Percentiles rank a stretch among this genome's conserved stretches.
phyloP scores from a whole-genome alignment of 768 basidiomycete genomes.

The Mycena latifolia region DNA sequence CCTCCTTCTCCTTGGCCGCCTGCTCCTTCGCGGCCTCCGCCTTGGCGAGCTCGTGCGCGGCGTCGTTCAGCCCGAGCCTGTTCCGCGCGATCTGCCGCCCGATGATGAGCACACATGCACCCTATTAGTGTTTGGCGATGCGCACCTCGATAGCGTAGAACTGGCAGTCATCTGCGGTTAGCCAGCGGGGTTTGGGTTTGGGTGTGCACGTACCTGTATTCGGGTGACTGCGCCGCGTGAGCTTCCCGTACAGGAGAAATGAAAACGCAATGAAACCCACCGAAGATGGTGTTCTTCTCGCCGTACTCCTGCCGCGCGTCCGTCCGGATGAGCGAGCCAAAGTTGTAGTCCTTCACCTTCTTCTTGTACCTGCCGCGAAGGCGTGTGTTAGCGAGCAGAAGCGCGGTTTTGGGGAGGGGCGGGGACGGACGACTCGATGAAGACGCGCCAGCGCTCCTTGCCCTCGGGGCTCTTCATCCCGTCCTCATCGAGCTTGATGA shows the following conservation, averaged over 20 bases:
- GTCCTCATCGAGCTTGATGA: conserved; percentile 83
- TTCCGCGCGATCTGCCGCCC: conserved; percentile 91
- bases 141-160: conserved; percentile 94
- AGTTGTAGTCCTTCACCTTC: conserved; percentile 94
- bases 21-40: conserved; percentile 75
- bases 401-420: not conserved
- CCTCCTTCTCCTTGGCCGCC: conserved; percentile 65
- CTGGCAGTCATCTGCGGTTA: conserved; percentile 48
- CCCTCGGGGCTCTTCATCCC: conserved; percentile 91
- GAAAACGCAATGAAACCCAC: conserved; percentile 50
- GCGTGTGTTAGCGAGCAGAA: not conserved
- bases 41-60: conserved; percentile 85
- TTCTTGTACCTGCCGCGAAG: conserved; percentile 92
- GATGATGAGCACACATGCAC: too few species aligned
- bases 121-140: too few species aligned
- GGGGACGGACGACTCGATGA: conserved; percentile 74
- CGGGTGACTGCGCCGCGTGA: conserved; percentile 63
- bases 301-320: conserved; percentile 86
- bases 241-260: not conserved
- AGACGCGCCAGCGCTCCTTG: conserved; percentile 92
- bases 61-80: conserved; percentile 90
- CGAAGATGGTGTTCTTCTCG: conserved; percentile 95
- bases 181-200: not conserved
- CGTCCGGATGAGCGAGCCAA: conserved; percentile 92
- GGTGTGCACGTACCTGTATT: conserved; percentile 66